phyloP scores from a whole-genome alignment of 1,284 basidiomycete species.

The Cryptococcus depauperatus region DNA sequence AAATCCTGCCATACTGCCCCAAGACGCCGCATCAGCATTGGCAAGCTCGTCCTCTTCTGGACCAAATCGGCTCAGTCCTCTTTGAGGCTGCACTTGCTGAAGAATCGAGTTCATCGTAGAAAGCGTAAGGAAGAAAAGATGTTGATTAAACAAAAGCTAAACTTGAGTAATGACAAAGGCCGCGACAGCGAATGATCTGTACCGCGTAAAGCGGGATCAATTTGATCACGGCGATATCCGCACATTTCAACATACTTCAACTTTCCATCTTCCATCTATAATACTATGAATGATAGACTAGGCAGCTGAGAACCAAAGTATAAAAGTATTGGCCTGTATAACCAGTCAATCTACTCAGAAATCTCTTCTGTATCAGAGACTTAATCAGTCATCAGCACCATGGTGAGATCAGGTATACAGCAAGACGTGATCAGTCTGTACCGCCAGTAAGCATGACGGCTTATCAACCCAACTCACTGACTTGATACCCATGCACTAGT shows the following conservation, averaged over 20 bases:
- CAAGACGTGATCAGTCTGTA: slow-evolving; percentile 44
- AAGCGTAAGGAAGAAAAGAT: not conserved
- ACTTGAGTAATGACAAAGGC: slow-evolving; percentile 8
- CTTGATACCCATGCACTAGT: slow-evolving; percentile 11
- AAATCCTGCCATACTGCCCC: slow-evolving; percentile 74
- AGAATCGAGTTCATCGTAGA: slow-evolving; percentile 67
- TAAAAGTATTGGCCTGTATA: too few relatives aligned
- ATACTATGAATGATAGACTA: too few relatives aligned
- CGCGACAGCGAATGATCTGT: slow-evolving; percentile 15
- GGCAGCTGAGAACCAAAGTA: too few relatives aligned
- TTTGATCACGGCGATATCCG: too few relatives aligned
- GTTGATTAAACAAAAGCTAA: too few relatives aligned
- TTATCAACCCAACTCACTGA: slow-evolving; percentile 2
- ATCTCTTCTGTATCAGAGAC: too few relatives aligned
- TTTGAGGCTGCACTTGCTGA: slow-evolving; percentile 54
- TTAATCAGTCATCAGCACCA: too few relatives aligned
- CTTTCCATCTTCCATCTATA: too few relatives aligned
- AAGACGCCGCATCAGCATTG: slow-evolving; percentile 54
- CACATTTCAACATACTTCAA: too few relatives aligned
- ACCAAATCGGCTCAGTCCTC: slow-evolving; percentile 39
- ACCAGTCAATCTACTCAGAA: too few relatives aligned
- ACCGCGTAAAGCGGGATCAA: slow-evolving; percentile 6
- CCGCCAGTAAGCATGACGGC: slow-evolving; percentile 24
- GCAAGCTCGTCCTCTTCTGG: slow-evolving; percentile 54
- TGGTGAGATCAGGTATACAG: slow-evolving; percentile 42